Conservation (phyloP, 2,329 filamentous ascomycete genomes). For the Fusarium miscanthi region DNA sequence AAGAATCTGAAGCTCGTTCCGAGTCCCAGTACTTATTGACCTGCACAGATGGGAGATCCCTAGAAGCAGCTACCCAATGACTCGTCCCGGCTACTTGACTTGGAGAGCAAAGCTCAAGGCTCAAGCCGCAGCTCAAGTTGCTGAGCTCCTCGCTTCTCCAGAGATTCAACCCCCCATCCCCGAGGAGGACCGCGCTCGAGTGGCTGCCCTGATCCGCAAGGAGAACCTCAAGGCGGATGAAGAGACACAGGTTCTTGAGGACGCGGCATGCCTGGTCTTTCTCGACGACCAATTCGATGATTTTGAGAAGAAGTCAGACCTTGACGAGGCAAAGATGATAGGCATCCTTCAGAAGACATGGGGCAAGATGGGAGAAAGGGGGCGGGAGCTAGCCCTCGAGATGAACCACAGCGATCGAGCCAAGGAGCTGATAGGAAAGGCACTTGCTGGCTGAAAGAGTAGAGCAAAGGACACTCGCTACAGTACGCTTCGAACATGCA, state of each 20-base stretch:
- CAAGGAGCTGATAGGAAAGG: constrained; percentile 70
- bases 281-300: constrained; percentile 87
- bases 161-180: constrained; percentile 53
- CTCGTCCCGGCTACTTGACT: constrained; percentile 78
- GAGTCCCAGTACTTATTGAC: background rate
- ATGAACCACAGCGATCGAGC: constrained; percentile 74
- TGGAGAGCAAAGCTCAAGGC: constrained; percentile 82
- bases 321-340: constrained; percentile 82
- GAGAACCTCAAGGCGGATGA: constrained; percentile 70
- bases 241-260: constrained; percentile 82
- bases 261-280: constrained; percentile 88
- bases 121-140: constrained; percentile 66
- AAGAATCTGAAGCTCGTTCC: background rate
- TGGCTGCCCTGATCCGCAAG: constrained; percentile 81
- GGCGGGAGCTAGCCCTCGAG: constrained; percentile 71
- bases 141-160: constrained; percentile 62
- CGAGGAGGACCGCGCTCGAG: constrained; percentile 66
- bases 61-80: constrained; percentile 77
- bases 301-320: constrained; percentile 74
- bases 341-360: constrained; percentile 78
- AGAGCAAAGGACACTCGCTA: background rate
- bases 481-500: background rate
- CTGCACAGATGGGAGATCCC: constrained; percentile 78
- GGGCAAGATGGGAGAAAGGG: constrained; percentile 76
- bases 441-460: constrained; percentile 55